Evolutionary conservation across 176 grass and related monocot species (phyloP).

Genomic region (Rhynchospora breviuscula): DNA sequence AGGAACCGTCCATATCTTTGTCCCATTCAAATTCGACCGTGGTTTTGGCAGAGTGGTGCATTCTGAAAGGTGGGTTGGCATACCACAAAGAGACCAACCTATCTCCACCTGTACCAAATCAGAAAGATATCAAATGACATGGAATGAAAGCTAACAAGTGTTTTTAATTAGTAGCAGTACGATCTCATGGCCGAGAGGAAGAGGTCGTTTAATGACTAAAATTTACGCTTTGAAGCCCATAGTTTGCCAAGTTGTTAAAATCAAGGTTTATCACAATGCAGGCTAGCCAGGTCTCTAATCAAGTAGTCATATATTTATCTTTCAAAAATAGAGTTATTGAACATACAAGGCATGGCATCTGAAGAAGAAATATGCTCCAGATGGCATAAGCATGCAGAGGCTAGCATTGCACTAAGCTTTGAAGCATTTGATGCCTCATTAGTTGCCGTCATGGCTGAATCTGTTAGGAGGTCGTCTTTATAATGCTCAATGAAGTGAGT

Average conservation of each 20-base stretch:
- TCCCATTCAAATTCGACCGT: conserved; percentile 68
- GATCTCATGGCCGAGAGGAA: not conserved
- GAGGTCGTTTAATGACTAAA: not conserved
- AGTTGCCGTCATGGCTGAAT: conserved; percentile 31
- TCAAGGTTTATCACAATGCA: not conserved
- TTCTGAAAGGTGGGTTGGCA: conserved; percentile 59
- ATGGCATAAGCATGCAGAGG: conserved; percentile 75
- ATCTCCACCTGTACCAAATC: conserved; percentile 35
- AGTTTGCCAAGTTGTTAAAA: not conserved
- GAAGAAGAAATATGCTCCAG: conserved; percentile 37
- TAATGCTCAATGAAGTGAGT: conserved; percentile 89
- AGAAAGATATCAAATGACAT: not conserved
- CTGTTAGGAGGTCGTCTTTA: conserved; percentile 62
- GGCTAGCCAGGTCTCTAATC: too few species aligned
- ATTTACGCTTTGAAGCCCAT: not conserved
- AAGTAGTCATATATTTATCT: not conserved
- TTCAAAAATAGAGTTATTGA: conserved; percentile 6
- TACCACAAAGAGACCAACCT: conserved; percentile 61
- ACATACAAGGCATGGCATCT: conserved; percentile 57
- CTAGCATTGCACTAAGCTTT: conserved; percentile 59
- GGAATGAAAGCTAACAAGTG: not conserved
- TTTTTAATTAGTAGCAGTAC: not conserved
- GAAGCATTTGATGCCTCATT: conserved; percentile 32
- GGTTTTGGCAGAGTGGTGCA: conserved; percentile 64
- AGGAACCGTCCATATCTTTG: conserved; percentile 49